phyloP scores from a whole-genome alignment of 805 yeast genomes.

The Candida nemodendra region DNA sequence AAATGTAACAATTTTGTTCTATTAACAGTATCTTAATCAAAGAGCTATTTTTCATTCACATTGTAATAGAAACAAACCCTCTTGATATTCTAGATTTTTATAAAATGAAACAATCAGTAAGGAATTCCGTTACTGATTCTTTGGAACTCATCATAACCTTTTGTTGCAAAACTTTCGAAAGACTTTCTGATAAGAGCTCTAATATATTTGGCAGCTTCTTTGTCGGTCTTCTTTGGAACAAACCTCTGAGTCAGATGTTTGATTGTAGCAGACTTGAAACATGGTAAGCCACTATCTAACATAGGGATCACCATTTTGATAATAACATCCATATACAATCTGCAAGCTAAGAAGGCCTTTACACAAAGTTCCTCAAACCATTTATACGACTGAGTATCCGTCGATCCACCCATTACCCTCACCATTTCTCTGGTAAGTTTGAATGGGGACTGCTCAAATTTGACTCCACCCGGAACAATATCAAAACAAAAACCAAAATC shows the following conservation, averaged over 20 bases:
- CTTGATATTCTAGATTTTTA: too few species aligned
- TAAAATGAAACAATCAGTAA: conserved; percentile 50
- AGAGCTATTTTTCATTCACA: too few species aligned
- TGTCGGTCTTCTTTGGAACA: conserved; percentile 75
- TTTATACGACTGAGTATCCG: conserved; percentile 77
- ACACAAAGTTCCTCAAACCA: conserved; percentile 97
- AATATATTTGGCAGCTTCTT: conserved; percentile 80
- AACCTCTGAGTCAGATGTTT: conserved; percentile 75
- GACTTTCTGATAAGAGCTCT: conserved; percentile 73
- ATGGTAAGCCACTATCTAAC: conserved; percentile 94
- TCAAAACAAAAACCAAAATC: conserved; percentile 99
- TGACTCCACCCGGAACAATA: conserved; percentile 98
- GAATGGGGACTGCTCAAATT: conserved; percentile 97
- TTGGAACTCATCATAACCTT: conserved; percentile 97
- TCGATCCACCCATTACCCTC: conserved; percentile 89
- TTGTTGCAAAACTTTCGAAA: conserved; percentile 84
- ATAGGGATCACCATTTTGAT: conserved; percentile 85
- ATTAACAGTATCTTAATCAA: too few species aligned
- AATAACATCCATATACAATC: conserved; percentile 85
- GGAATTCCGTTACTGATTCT: conserved; percentile 96
- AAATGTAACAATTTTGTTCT: too few species aligned
- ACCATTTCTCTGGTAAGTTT: conserved; percentile 96
- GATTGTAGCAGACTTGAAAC: conserved; percentile 88
- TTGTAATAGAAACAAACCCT: too few species aligned
- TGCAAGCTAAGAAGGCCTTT: conserved; percentile 82